These are phyloP conservation scores for Heracleum sosnowskyi DNA, from an alignment of 129 eudicot genomes.

Conservation along the genomic window DNA sequence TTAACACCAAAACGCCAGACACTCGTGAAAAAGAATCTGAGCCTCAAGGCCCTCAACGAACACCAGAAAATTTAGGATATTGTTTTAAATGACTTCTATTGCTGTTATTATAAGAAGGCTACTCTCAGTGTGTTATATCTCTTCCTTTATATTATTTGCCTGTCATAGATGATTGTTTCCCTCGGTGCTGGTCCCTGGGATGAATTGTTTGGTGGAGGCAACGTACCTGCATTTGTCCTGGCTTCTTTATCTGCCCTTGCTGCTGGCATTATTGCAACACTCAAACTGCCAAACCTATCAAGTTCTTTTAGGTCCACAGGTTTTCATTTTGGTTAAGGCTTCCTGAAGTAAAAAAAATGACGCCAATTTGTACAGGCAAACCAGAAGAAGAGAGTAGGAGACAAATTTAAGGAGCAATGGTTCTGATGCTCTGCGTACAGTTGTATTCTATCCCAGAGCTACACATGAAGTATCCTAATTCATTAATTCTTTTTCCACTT, in stretches of 20 bases:
- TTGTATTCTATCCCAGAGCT: slow-evolving; percentile 14
- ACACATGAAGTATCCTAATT: slow-evolving; percentile 12
- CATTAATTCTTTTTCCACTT: slow-evolving; percentile 16
- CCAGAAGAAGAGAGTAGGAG: slow-evolving; percentile 11
- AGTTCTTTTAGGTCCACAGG: slow-evolving; percentile 60
- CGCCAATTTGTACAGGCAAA: slow-evolving; percentile 12
- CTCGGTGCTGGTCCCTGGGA: slow-evolving; percentile 99
- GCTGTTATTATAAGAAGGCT: not conserved
- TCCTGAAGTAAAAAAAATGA: slow-evolving; percentile 12
- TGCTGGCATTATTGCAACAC: slow-evolving; percentile 71
- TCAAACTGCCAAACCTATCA: slow-evolving; percentile 63
- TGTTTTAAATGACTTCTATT: not conserved
- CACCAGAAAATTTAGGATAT: not conserved
- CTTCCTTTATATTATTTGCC: not conserved
- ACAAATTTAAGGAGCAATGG: slow-evolving; percentile 11
- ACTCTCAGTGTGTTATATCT: not conserved
- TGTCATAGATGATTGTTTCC: slow-evolving; percentile 72
- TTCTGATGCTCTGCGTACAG: slow-evolving; percentile 3
- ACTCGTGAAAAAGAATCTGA: not conserved
- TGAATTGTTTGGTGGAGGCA: slow-evolving; percentile 95
- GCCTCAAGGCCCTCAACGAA: not conserved
- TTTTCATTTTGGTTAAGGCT: slow-evolving; percentile 60
- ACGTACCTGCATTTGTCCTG: slow-evolving; percentile 83
- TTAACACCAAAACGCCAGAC: not conserved
- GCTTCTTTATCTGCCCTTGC: slow-evolving; percentile 77